These are phyloP conservation scores for Auxenochlorella protothecoides DNA, from an alignment of 139 green algal genomes.

Conservation along the genomic window DNA sequence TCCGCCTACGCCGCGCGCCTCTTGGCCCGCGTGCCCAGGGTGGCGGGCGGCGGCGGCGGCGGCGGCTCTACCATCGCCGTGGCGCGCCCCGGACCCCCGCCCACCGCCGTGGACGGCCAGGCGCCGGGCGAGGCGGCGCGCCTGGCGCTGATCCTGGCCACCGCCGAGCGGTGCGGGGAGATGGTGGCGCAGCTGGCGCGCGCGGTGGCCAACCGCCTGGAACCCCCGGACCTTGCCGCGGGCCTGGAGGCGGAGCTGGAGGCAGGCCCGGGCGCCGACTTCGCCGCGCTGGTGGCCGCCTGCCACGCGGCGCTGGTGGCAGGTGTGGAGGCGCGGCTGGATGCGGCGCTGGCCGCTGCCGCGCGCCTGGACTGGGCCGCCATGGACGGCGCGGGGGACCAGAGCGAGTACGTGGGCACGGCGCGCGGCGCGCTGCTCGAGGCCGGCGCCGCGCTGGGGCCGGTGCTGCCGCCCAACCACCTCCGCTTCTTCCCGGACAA, in stretches of 20 bases:
- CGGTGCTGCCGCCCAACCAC: slow-evolving; percentile 54
- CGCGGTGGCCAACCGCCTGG: slow-evolving; percentile 19
- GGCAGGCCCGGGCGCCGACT: slow-evolving; percentile 49
- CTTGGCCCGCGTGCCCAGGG: slow-evolving; percentile 62
- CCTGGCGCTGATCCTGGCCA: slow-evolving; percentile 67
- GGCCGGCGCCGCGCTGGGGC: slow-evolving; percentile 40
- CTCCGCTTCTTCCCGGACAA: slow-evolving; percentile 94
- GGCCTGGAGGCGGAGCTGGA: slow-evolving; percentile 48
- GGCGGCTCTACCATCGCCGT: background rate
- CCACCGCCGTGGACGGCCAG: no score
- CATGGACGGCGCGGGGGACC: slow-evolving; percentile 77
- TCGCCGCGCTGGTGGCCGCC: slow-evolving; percentile 54
- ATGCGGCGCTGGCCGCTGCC: slow-evolving; percentile 53
- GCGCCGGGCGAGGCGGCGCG: no score
- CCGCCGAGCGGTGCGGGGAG: slow-evolving; percentile 83
- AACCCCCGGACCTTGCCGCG: background rate
- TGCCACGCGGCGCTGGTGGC: slow-evolving; percentile 77
- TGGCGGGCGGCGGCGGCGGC: slow-evolving; percentile 31
- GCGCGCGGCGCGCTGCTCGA: slow-evolving; percentile 51
- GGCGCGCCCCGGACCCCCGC: no score
- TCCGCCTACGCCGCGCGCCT: slow-evolving; percentile 65
- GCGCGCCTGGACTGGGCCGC: slow-evolving; percentile 39
- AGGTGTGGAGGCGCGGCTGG: slow-evolving; percentile 78
- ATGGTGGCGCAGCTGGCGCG: slow-evolving; percentile 48
- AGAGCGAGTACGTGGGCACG: slow-evolving; percentile 64